phyloP scores from a whole-genome alignment of 2,329 filamentous ascomycete species.

The Aspergillus sp. region DNA sequence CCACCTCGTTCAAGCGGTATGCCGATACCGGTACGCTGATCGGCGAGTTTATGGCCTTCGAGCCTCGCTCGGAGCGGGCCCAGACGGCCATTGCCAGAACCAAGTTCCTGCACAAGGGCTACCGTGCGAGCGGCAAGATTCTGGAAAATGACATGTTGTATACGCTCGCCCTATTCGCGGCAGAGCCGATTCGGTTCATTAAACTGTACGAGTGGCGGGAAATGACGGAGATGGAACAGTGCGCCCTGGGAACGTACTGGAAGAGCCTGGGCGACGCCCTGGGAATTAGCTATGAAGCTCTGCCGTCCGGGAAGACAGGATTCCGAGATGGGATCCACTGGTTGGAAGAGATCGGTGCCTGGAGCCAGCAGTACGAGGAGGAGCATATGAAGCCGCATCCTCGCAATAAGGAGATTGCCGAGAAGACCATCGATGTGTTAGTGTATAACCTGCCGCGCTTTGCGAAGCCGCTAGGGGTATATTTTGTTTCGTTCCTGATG shows the following conservation, averaged over 20 bases:
- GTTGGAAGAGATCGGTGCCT: constrained; percentile 40
- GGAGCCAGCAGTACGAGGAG: constrained; percentile 50
- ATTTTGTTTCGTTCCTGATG: constrained; percentile 51
- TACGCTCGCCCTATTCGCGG: constrained; percentile 54
- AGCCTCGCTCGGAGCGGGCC: constrained; percentile 36
- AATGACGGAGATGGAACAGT: constrained; percentile 57
- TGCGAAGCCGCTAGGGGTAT: constrained; percentile 38
- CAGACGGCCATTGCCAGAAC: constrained; percentile 50
- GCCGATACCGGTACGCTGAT: constrained; percentile 44
- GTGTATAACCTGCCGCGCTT: constrained; percentile 44
- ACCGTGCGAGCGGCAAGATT: constrained; percentile 50
- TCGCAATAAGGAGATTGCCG: constrained; percentile 44
- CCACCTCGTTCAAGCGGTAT: constrained; percentile 43
- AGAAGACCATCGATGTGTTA: constrained; percentile 52
- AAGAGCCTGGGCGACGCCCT: constrained; percentile 62
- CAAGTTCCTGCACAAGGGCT: constrained; percentile 53
- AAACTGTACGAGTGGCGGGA: constrained; percentile 59
- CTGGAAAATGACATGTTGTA: constrained; percentile 55
- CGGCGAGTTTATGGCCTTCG: constrained; percentile 38
- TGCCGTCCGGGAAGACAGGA: constrained; percentile 32
- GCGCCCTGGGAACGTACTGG: constrained; percentile 60
- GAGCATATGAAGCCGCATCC: constrained; percentile 47
- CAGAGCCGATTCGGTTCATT: constrained; percentile 57
- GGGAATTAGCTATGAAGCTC: constrained; percentile 45
- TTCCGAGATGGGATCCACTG: constrained; percentile 45